These are phyloP conservation scores for Xerocomellus dryophilus DNA, from an alignment of 768 basidiomycete genomes.

Conservation along the genomic window DNA sequence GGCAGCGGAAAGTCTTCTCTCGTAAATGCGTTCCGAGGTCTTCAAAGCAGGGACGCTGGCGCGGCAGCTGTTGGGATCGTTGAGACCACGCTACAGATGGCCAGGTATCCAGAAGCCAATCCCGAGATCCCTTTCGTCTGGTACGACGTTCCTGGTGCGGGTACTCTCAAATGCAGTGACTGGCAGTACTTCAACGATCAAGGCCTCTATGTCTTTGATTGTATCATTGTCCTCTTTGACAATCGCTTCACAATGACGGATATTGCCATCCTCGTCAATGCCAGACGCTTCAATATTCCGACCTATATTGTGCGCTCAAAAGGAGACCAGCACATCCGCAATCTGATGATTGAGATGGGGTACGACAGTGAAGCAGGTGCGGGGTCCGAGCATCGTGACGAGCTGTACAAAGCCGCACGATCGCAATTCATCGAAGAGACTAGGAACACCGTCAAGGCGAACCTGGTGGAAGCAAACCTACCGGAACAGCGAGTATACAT, in stretches of 20 bases:
- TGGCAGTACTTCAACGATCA: neutral
- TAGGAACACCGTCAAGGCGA: constrained; percentile 9
- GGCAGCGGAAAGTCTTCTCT: neutral
- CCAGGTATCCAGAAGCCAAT: neutral
- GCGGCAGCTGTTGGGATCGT: neutral
- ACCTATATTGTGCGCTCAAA: neutral
- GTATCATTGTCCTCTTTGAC: neutral
- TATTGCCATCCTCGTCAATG: neutral
- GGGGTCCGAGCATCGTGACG: neutral
- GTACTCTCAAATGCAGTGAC: neutral
- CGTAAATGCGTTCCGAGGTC: neutral
- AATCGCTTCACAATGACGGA: neutral
- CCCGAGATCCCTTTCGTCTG: neutral
- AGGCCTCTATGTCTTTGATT: neutral
- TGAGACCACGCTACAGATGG: neutral
- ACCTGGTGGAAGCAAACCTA: constrained; percentile 15
- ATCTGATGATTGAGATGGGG: neutral
- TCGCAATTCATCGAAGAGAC: constrained; percentile 22
- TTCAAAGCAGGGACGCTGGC: neutral
- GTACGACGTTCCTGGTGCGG: neutral
- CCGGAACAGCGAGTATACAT: constrained; percentile 23
- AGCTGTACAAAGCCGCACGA: constrained; percentile 14
- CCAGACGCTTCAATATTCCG: neutral
- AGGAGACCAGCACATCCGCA: neutral
- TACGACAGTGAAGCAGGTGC: neutral